Conservation (phyloP, 768 basidiomycete species). For the Naematelia encephala region DNA sequence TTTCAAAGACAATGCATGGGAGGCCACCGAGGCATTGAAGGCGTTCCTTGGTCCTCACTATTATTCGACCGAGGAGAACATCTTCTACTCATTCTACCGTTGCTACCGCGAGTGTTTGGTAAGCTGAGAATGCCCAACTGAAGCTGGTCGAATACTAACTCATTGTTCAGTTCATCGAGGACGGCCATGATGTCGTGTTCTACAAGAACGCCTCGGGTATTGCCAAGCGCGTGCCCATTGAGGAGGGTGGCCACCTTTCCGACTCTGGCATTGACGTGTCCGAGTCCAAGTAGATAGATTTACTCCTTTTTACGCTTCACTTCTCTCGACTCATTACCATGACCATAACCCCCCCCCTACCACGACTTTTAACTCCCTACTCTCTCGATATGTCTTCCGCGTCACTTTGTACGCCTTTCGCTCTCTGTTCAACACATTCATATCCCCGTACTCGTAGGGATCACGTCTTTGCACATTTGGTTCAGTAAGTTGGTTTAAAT, state of each 20-base stretch:
- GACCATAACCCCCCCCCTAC: neutral
- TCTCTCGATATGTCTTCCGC: neutral
- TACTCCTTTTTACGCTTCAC: no score
- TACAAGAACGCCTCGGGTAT: slow-evolving; percentile 69
- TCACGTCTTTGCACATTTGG: neutral
- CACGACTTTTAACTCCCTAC: no score
- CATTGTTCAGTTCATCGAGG: slow-evolving; percentile 77
- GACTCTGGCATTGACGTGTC: slow-evolving; percentile 66
- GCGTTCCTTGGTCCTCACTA: slow-evolving; percentile 62
- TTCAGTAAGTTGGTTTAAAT: neutral
- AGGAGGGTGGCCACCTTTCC: slow-evolving; percentile 59
- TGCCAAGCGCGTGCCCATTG: slow-evolving; percentile 66
- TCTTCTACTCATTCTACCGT: slow-evolving; percentile 64
- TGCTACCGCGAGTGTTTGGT: slow-evolving; percentile 72
- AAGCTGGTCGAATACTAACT: slow-evolving; percentile 3
- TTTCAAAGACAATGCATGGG: slow-evolving; percentile 64
- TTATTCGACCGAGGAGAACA: slow-evolving; percentile 49
- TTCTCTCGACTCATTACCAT: neutral
- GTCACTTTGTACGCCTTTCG: neutral
- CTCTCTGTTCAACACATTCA: neutral
- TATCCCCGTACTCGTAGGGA: neutral
- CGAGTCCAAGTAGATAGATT: slow-evolving; percentile 43
- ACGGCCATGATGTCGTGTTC: slow-evolving; percentile 71
- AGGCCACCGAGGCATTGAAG: slow-evolving; percentile 80
- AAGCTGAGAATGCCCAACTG: slow-evolving; percentile 57